A percentile compares a stretch with the other conserved stretches of the same genome.
Conservation (phyloP, 495 filamentous ascomycete species). For the Neurospora sp. region DNA sequence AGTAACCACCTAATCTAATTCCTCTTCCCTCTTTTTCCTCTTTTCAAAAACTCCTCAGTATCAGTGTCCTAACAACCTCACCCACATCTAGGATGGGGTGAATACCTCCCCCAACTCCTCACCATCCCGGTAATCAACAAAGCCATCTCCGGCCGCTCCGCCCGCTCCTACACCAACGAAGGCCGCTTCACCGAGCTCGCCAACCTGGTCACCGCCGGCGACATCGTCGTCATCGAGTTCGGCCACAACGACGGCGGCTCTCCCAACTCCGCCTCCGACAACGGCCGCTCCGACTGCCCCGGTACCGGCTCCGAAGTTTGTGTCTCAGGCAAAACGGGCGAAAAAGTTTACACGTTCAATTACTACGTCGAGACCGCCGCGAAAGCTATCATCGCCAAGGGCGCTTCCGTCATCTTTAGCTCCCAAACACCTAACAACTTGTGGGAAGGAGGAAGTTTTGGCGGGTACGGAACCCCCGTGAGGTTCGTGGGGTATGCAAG, state of each 20-base stretch:
- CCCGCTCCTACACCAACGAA: conserved; percentile 51
- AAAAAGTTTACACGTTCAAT: conserved; percentile 46
- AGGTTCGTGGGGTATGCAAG: conserved; percentile 51
- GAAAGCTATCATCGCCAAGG: conserved; percentile 48
- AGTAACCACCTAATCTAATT: neutral
- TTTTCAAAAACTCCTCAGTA: too few species aligned
- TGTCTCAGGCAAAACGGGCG: conserved; percentile 35
- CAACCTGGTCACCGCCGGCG: conserved; percentile 33
- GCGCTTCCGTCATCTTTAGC: conserved; percentile 52
- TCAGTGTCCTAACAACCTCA: too few species aligned
- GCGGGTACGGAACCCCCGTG: conserved; percentile 17
- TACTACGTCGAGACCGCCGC: conserved; percentile 31
- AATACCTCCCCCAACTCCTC: conserved; percentile 41
- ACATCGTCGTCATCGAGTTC: conserved; percentile 53
- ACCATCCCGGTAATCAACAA: conserved; percentile 43
- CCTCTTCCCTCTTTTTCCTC: too few species aligned
- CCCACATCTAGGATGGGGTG: conserved; percentile 46
- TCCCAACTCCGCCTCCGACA: conserved; percentile 40
- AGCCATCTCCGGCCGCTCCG: conserved; percentile 48
- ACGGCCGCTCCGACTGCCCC: conserved; percentile 48
- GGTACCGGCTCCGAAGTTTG: conserved; percentile 47
- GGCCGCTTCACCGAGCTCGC: conserved; percentile 48
- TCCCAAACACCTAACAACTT: conserved; percentile 53
- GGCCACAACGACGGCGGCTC: conserved; percentile 59
- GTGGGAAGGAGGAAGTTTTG: conserved; percentile 46